Base-by-base conservation (phyloP, 306 rosid species). In the Comarum palustre region DNA sequence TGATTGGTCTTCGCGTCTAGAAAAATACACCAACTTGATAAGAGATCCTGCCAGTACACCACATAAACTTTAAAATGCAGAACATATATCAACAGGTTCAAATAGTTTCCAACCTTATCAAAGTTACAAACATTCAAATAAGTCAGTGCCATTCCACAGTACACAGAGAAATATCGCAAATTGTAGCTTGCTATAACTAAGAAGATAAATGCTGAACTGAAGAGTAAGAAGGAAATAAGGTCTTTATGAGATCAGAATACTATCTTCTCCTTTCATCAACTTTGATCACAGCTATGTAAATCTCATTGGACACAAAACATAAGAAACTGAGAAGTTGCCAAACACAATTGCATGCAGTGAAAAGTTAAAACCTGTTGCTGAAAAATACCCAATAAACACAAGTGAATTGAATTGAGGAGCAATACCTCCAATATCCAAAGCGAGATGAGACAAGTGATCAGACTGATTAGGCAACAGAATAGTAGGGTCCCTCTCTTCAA, bases 381-480 rank as follows among this genome's bases (percentile, higher is more conserved):
- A 55, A 39, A 8, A 41, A 41, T 38, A 22, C 75, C 75, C 42
- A 39, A 52, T 29, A 36, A 50, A 58, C 24, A 73, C 72, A 70
- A 32, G 27, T 36, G 22, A 59, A 16, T 22, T 29, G 22, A 59
- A 16, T 29, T 5, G 51, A 8, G 2, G 13, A 78, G 36, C 16
- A 17, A 14, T 82, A 95, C 97, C 99, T 86, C 99, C 99, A 83
- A 95, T 86, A 72, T 95, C 99, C 74, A 95, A 83, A 76, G 97
- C 96, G 8, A 95, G 80, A 71, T 91, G 99, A 78, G 93, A 90
- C 31, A 95, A 72, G 76, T 95, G 96, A 84, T 95, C 97, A 71
- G 99, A 91, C 79, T 95, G 99, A 73, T 95, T 95, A 24, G 99
- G 99, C 85, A 91, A 77, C 76, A 95, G 84, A 68, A 95, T 95